Conservation (phyloP, 768 basidiomycete genomes). For the Trametes villosa region DNA sequence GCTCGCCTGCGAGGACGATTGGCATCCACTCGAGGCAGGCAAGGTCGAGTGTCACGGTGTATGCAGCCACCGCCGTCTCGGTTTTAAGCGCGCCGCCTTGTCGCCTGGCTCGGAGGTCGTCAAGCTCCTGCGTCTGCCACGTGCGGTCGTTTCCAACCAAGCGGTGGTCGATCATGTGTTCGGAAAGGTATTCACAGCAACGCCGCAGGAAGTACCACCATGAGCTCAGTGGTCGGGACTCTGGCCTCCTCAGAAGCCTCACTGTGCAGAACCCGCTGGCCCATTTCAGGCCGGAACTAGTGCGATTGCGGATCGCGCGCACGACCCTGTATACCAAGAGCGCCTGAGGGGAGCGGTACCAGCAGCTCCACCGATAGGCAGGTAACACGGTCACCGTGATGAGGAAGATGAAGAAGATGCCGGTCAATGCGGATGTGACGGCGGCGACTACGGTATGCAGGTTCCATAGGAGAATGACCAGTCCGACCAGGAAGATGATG, state of each 20-base stretch:
- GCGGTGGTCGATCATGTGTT: too few species aligned
- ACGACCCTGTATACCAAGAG: conserved; percentile 5
- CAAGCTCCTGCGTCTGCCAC: neutral
- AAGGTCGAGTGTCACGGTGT: conserved; percentile 1
- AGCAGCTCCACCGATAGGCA: conserved; percentile 12
- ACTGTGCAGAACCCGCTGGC: neutral
- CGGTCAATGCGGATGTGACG: conserved; percentile 5
- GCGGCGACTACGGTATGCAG: conserved; percentile 22
- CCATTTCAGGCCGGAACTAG: neutral
- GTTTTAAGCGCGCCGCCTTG: neutral
- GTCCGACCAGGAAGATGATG: conserved; percentile 27
- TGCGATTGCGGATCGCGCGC: neutral
- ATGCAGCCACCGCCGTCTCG: conserved; percentile 1
- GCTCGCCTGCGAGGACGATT: neutral
- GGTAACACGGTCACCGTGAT: conserved; percentile 8
- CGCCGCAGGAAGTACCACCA: neutral
- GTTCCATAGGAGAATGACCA: conserved; percentile 29
- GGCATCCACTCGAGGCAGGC: neutral
- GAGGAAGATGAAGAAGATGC: conserved; percentile 13
- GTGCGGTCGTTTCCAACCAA: neutral
- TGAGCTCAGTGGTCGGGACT: neutral
- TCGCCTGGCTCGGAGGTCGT: neutral
- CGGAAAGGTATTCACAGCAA: neutral
- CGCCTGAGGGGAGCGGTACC: conserved; percentile 24
- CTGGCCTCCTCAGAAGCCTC: neutral